phyloP scores from a whole-genome alignment of 495 filamentous ascomycete species.

The Pyrenopolyporus hunteri region DNA sequence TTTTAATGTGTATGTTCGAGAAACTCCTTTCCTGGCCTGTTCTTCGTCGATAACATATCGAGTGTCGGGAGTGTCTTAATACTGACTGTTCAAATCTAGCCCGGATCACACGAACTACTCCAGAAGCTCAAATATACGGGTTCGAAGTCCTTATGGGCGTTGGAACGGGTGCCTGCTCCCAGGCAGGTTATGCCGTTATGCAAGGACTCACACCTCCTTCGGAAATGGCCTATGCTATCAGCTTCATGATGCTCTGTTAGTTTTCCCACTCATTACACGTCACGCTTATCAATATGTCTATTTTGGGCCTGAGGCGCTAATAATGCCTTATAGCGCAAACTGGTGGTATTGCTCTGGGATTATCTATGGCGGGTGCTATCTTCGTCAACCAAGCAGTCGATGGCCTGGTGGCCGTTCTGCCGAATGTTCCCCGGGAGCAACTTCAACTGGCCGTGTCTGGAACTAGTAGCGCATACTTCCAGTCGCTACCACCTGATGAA shows the following conservation, averaged over 20 bases:
- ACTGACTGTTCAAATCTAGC: conserved; percentile 46
- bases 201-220: no score
- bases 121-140: conserved; percentile 54
- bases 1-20: no score
- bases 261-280: no score
- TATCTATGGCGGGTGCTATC: neutral
- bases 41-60: no score
- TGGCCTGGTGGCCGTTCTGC: neutral
- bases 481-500: neutral
- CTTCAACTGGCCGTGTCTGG: neutral
- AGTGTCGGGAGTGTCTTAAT: no score
- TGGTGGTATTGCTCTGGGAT: conserved; percentile 1
- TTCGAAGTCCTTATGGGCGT: conserved; percentile 54
- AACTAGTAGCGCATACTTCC: neutral
- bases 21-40: no score
- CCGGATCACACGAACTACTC: no score
- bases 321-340: conserved; percentile 2
- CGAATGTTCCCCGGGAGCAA: neutral
- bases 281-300: no score
- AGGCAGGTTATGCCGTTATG: conserved; percentile 22
- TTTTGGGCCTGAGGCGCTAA: neutral
- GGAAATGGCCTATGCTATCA: no score
- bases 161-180: conserved; percentile 48
- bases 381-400: neutral
- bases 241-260: no score